Evolutionary conservation across 2,329 filamentous ascomycete genomes (phyloP), one percentile per base, ranked within the genome.

Genomic region (Trichoderma polysporum): DNA sequence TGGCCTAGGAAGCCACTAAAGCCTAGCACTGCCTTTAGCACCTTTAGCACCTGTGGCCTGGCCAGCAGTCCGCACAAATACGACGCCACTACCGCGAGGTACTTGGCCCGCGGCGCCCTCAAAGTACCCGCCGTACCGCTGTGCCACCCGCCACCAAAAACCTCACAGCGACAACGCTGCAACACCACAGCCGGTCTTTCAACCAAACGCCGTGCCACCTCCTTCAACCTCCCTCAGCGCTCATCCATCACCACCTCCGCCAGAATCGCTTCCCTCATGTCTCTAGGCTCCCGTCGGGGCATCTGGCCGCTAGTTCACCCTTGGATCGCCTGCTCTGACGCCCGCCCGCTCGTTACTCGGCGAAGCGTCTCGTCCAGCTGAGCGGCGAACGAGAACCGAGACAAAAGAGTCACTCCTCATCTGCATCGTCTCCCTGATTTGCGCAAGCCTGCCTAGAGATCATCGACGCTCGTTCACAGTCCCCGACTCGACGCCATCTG

Each of bases 241-340:
- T 54, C 27, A 8, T 12, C 50, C 60, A 39, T 54, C 60, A 37
- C 29, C 13, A 27, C 39, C n/a, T 54, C 41, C 66, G n/a, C 54
- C 49, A 25, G 62, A 58, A 58, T 59, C 62, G 62, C 54, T 59
- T 66, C 54, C 66, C 66, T 67, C 66, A 68, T 68, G 61, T 61
- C 61, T 66, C 54, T 68, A 50, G 49, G 49, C 54, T 59, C 29
- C 50, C 19, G 45, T 56, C 41, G 62, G 54, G 61, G 62, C 62
- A 66, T 37, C 47, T 68, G 66, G 66, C 61, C 37, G 66, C 56
- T 68, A 54, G 27, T 56, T 68, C 53, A 52, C 29, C 53, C 41
- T 56, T 53, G 37, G 39, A 67, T 68, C 56, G 60, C 45, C 66
- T 49, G 57, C 53, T 49, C 39, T 64, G 45, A 57, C 45, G 58